Evolutionary conservation across 495 filamentous ascomycete genomes (phyloP).

Genomic region (Letharia columbiana): DNA sequence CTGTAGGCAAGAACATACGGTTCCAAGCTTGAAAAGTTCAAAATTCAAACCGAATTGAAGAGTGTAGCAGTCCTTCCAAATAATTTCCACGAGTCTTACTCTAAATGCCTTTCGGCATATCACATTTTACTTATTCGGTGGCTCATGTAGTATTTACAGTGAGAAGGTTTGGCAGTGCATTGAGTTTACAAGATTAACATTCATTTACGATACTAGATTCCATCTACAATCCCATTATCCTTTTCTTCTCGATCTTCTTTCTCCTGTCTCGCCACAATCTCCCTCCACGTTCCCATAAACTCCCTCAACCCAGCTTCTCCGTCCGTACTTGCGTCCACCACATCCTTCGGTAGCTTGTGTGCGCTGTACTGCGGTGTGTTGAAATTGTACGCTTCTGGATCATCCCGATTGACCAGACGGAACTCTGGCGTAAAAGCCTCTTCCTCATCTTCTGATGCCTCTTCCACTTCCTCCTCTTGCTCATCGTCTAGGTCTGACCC

Average conservation of each 20-base stretch:
- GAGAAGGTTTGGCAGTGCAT: neutral
- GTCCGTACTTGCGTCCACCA: conserved; percentile 73
- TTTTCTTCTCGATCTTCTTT: conserved; percentile 41
- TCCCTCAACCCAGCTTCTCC: conserved; percentile 71
- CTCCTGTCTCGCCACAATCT: conserved; percentile 54
- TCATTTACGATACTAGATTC: neutral
- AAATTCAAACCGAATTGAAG: neutral
- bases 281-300: conserved; percentile 81
- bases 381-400: conserved; percentile 81
- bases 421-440: conserved; percentile 66
- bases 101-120: neutral
- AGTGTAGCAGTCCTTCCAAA: neutral
- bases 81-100: neutral
- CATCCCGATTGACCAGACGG: conserved; percentile 69
- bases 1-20: too few species aligned
- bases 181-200: neutral
- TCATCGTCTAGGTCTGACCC: conserved; percentile 1
- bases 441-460: conserved; percentile 46
- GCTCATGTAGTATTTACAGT: neutral
- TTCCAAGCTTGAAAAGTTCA: too few species aligned
- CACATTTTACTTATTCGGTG: neutral
- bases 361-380: conserved; percentile 82
- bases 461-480: conserved; percentile 30
- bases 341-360: conserved; percentile 88
- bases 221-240: neutral